Evolutionary conservation across 352 stramenopile genomes (phyloP), one percentile per base, ranked within the genome.

Genomic region (Phytophthora sp.): DNA sequence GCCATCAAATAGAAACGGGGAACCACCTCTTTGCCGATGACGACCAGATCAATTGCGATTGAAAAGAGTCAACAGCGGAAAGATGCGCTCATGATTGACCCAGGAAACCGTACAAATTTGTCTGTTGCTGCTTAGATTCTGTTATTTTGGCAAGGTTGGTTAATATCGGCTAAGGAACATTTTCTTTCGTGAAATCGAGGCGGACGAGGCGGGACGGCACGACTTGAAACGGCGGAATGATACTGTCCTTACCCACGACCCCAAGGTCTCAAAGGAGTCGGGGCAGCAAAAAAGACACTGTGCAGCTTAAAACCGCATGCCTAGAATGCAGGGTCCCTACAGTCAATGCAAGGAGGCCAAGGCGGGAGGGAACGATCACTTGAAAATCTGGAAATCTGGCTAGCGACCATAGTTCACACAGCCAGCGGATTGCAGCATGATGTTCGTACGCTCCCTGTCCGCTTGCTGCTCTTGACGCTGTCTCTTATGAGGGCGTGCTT

Each of bases 241-340:
- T 50, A 55, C 59, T 16, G 29, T 29, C 39, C 18, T 55, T 30
- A n/a, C n/a, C n/a, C n/a, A n/a, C n/a, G n/a, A n/a, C n/a, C n/a
- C n/a, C n/a, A n/a, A n/a, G n/a, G n/a, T n/a, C n/a, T n/a, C n/a
- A n/a, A n/a, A n/a, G 39, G 31, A 44, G 41, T 47, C 46, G 51
- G 20, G 36, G 23, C 7, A 53, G 33, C 52, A 63, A 69, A 67
- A 57, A 27, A 63, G 52, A 21, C 52, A 57, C 18, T 16, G 15
- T 30, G n/a, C 21, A 53, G n/a, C 33, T 30, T 13, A 18, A 67
- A 29, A n/a, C 20, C 35, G 52, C 23, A n/a, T n/a, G n/a, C n/a
- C n/a, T n/a, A n/a, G n/a, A n/a, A n/a, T n/a, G n/a, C n/a, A n/a
- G n/a, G n/a, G n/a, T n/a, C n/a, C n/a, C n/a, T n/a, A n/a, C n/a